Base-by-base conservation (phyloP, 2,329 filamentous ascomycete species). In the Penicillium psychrosexuale region DNA sequence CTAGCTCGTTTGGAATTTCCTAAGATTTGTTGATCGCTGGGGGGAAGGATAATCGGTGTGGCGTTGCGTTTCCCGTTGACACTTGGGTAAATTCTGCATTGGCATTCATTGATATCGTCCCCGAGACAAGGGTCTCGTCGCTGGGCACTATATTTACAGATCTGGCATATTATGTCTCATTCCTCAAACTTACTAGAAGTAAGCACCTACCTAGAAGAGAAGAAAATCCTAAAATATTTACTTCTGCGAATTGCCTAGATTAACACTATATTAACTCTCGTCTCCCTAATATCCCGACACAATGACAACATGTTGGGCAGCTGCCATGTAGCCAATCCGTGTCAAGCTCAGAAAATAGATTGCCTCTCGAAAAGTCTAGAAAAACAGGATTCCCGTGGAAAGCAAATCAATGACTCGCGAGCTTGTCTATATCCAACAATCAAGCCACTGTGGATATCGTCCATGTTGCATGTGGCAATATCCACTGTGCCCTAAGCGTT, bases 251-350 rank as follows among this genome's bases (percentile, higher is more conserved):
- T 45, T 45, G n/a, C 22, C 15, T 27, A 47, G 36, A 50, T 43
- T 50, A 50, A 45, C 31, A 19, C 34, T 46, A 51, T 51, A 51
- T 51, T 51, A 47, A 37, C n/a, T 19, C 19, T 24, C 8, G 24
- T 38, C 42, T 12, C 27, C 42, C 34, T 38, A 46, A 33, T 39
- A 33, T 52, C 34, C 49, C 19, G 33, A 47, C 15, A 28, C 15
- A 15, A 22, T 15, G 42, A 13, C 34, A 27, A 33, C 12, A 19
- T 52, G 34, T 33, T 15, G 5, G 19, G 42, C 42, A 52, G 48
- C n/a, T 31, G 30, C 13, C n/a, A 5, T 7, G 15, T 46, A 12
- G 17, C 17, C 46, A 28, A 48, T 30, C 8, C 8, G 30, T 2
- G 2, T 24, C 11, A n/a, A 30, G 42, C 12, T 38, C 11, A 22